These are phyloP conservation scores for Trypanosoma cruzi DNA, from an alignment of 208 protist genomes.

Conservation along the genomic window DNA sequence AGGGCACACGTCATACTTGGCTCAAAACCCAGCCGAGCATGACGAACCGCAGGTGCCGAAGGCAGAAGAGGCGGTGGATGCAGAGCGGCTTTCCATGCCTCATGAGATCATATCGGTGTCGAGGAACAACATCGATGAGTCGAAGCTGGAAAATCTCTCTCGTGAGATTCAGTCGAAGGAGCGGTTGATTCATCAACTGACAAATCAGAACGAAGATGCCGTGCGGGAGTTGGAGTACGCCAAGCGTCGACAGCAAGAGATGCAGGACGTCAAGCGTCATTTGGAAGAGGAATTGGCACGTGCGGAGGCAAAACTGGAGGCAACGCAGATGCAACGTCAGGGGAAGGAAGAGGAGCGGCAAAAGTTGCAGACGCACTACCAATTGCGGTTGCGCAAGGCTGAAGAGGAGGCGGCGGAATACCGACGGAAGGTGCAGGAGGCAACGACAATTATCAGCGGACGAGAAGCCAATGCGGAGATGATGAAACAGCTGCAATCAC, in stretches of 20 bases:
- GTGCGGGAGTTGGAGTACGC: conserved; percentile 35
- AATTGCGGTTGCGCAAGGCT: conserved; percentile 43
- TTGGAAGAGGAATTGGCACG: conserved; percentile 49
- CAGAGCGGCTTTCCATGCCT: background rate
- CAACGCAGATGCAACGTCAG: conserved; percentile 41
- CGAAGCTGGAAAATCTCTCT: conserved; percentile 22
- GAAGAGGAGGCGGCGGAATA: conserved; percentile 47
- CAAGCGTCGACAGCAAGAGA: conserved; percentile 30
- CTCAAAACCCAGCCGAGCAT: conserved; percentile 36
- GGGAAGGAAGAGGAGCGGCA: conserved; percentile 43
- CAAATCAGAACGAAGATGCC: conserved; percentile 45
- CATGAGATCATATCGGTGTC: background rate
- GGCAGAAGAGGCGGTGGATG: conserved; percentile 16
- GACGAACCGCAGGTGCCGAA: conserved; percentile 30
- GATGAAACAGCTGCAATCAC: conserved; percentile 43
- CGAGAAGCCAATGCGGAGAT: conserved; percentile 30
- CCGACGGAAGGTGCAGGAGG: conserved; percentile 40
- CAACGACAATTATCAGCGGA: conserved; percentile 30
- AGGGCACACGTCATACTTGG: conserved; percentile 25
- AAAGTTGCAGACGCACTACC: conserved; percentile 35
- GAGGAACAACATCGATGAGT: background rate
- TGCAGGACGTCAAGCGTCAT: conserved; percentile 27
- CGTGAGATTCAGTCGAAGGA: conserved; percentile 28
- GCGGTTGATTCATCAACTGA: conserved; percentile 30
- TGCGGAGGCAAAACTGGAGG: conserved; percentile 46